A percentile compares a stretch with the other conserved stretches of the same genome.
phyloP scores from a whole-genome alignment of 2,329 filamentous ascomycete species.

The Acephala macrosclerotiorum region DNA sequence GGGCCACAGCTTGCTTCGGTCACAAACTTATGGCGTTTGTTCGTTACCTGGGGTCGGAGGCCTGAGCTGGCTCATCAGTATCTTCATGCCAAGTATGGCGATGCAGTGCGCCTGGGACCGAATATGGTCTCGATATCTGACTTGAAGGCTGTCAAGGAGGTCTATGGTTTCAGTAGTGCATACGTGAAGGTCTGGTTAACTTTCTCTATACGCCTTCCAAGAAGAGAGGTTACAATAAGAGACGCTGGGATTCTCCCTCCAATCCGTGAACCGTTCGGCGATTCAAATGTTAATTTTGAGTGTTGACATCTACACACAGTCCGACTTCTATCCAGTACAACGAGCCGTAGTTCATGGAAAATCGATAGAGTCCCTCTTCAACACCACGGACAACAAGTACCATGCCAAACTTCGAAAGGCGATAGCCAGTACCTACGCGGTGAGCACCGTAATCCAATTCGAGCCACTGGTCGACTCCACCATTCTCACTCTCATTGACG shows the following conservation, averaged over 20 bases:
- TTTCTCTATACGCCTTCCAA: background rate
- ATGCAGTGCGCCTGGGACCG: conserved; percentile 33
- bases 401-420: conserved; percentile 48
- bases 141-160: conserved; percentile 1
- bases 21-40: conserved; percentile 32
- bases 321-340: conserved; percentile 27
- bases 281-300: background rate
- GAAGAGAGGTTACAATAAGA: too few relatives aligned
- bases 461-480: conserved; percentile 56
- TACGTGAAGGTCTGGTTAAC: background rate
- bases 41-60: conserved; percentile 17
- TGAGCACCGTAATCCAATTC: conserved; percentile 54
- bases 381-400: conserved; percentile 43
- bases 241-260: too few relatives aligned
- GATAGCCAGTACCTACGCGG: conserved; percentile 52
- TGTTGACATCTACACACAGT: background rate
- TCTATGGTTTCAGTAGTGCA: background rate
- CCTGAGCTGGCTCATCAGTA: conserved; percentile 24
- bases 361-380: conserved; percentile 32
- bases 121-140: conserved; percentile 31
- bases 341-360: conserved; percentile 39
- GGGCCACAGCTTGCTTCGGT: conserved; percentile 35
- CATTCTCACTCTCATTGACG: conserved; percentile 47
- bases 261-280: background rate
- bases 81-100: conserved; percentile 33